phyloP scores from a whole-genome alignment of 306 rosid species.

The Arachis stenosperma region DNA sequence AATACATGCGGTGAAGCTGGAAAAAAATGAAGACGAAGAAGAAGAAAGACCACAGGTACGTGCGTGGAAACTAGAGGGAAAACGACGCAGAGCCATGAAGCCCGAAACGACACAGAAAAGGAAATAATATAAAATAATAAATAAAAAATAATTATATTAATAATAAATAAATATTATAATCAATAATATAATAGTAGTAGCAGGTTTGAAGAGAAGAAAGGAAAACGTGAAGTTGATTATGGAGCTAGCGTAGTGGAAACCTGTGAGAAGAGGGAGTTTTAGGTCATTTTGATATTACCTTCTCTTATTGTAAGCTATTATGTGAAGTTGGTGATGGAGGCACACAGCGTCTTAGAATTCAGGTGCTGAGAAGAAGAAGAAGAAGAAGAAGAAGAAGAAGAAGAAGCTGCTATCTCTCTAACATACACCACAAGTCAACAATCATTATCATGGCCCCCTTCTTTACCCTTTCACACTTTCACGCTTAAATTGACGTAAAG shows the following conservation, averaged over 20 bases:
- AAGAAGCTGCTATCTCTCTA: neutral
- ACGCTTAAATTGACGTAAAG: slow-evolving; percentile 38
- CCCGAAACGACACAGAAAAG: slow-evolving; percentile 1
- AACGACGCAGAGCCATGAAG: slow-evolving; percentile 27
- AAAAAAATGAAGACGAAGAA: neutral
- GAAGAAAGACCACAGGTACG: slow-evolving; percentile 1
- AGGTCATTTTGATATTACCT: neutral
- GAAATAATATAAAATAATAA: neutral
- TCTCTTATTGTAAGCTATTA: slow-evolving; percentile 26
- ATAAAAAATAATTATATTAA: neutral
- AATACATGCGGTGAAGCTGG: neutral
- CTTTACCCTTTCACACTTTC: neutral
- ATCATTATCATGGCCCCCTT: slow-evolving; percentile 11
- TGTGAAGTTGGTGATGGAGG: slow-evolving; percentile 15
- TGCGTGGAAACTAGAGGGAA: neutral
- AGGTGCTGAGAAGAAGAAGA: neutral
- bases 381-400: neutral
- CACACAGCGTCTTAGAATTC: neutral
- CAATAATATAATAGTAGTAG: neutral
- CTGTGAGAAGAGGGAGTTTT: neutral
- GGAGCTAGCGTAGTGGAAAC: neutral
- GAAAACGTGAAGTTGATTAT: slow-evolving; percentile 24
- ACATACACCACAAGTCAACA: neutral
- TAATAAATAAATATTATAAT: neutral
- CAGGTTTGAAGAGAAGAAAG: slow-evolving; percentile 25